These are phyloP conservation scores for Sporothrix brasiliensis DNA, from an alignment of 2,329 filamentous ascomycete genomes.

Conservation along the genomic window DNA sequence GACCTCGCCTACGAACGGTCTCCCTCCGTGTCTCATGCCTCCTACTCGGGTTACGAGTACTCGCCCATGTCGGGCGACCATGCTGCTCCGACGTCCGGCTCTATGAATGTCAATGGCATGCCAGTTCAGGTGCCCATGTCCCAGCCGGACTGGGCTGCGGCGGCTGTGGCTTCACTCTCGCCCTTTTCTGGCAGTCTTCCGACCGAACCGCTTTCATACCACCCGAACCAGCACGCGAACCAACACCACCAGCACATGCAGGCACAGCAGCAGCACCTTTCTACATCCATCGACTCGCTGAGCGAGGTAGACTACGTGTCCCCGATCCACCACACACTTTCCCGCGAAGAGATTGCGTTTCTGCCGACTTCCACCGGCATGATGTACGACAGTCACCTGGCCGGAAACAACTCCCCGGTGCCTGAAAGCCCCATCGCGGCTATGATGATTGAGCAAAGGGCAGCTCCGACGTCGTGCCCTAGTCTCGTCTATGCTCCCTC, in stretches of 20 bases:
- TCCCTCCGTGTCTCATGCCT: slow-evolving; percentile 53
- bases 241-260: slow-evolving; percentile 43
- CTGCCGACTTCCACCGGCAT: slow-evolving; percentile 59
- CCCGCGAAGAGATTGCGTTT: slow-evolving; percentile 59
- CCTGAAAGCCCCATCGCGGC: slow-evolving; percentile 59
- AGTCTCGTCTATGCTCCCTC: slow-evolving; percentile 63
- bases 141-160: slow-evolving; percentile 31
- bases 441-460: slow-evolving; percentile 59
- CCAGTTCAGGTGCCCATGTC: slow-evolving; percentile 31
- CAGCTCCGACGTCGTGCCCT: slow-evolving; percentile 63
- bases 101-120: slow-evolving; percentile 28
- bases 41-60: slow-evolving; percentile 46
- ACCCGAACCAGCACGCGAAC: slow-evolving; percentile 27
- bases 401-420: slow-evolving; percentile 55
- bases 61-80: slow-evolving; percentile 46
- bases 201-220: slow-evolving; percentile 23
- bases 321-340: slow-evolving; percentile 57
- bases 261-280: slow-evolving; percentile 51
- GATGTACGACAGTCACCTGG: slow-evolving; percentile 56
- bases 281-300: slow-evolving; percentile 61
- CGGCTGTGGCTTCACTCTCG: slow-evolving; percentile 25
- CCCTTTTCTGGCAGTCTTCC: slow-evolving; percentile 33
- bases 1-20: slow-evolving; percentile 46
- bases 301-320: slow-evolving; percentile 65
- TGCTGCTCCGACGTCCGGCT: slow-evolving; percentile 14